phyloP scores from a whole-genome alignment of 495 filamentous ascomycete genomes.

The Xylaria acuta region DNA sequence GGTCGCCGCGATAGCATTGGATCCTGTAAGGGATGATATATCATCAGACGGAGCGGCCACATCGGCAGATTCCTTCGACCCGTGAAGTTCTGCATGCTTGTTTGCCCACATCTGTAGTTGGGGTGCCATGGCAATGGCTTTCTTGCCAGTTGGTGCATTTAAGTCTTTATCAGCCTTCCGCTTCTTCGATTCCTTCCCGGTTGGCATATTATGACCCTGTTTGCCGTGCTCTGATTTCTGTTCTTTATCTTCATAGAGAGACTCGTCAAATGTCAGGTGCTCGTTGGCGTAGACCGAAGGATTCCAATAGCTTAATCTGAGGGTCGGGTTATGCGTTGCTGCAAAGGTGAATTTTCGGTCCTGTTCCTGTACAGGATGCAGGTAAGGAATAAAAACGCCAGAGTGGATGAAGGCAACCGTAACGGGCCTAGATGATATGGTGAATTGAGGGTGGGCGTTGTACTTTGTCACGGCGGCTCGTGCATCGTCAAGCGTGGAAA shows the following conservation, averaged over 20 bases:
- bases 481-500: constrained; percentile 76
- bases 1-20: constrained; percentile 31
- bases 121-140: constrained; percentile 57
- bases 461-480: constrained; percentile 77
- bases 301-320: constrained; percentile 85
- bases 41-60: constrained; percentile 27
- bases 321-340: constrained; percentile 70
- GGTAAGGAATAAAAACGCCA: constrained; percentile 83
- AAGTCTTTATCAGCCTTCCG: constrained; percentile 64
- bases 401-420: constrained; percentile 81
- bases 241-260: constrained; percentile 48
- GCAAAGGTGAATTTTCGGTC: constrained; percentile 72
- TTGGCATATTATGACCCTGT: constrained; percentile 36
- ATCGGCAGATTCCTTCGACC: constrained; percentile 44
- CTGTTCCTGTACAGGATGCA: constrained; percentile 59
- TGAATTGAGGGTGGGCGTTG: constrained; percentile 79
- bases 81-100: constrained; percentile 83
- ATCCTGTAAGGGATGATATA: constrained; percentile 30
- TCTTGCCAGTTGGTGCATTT: constrained; percentile 59
- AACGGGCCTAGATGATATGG: constrained; percentile 80
- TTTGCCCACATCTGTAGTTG: constrained; percentile 91
- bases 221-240: constrained; percentile 35
- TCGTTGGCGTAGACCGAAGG: constrained; percentile 77
- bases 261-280: constrained; percentile 60
- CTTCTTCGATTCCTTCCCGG: constrained; percentile 71